Percentiles rank a stretch among this genome's conserved stretches.
Conservation (phyloP, 306 rosid genomes). For the Vigna trinervia region DNA sequence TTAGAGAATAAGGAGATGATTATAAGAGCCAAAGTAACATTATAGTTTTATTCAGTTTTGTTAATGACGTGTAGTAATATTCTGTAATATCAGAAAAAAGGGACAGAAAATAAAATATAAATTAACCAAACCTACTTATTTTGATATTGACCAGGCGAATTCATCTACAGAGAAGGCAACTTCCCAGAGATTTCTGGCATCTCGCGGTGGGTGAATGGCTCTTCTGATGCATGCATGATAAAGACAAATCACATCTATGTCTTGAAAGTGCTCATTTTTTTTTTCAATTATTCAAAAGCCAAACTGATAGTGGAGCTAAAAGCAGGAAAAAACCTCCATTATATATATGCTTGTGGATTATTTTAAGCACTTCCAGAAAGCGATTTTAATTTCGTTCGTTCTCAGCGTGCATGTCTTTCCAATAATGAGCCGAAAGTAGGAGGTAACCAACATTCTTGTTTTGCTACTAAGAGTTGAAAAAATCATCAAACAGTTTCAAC, state of each 20-base stretch:
- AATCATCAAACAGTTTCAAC: too few species aligned
- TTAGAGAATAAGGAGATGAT: background rate
- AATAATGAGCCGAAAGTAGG: conserved; percentile 12
- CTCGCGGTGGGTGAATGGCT: conserved; percentile 16
- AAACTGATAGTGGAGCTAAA: conserved; percentile 25
- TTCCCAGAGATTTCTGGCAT: conserved; percentile 7
- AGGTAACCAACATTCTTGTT: background rate
- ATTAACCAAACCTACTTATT: background rate
- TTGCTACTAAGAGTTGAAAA: background rate
- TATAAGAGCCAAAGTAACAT: background rate
- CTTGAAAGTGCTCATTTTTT: background rate
- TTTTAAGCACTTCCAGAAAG: conserved; percentile 33
- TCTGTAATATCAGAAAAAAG: background rate
- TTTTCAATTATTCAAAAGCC: conserved; percentile 28
- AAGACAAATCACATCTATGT: conserved; percentile 24
- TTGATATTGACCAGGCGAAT: background rate
- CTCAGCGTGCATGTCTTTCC: background rate
- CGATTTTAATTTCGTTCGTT: background rate
- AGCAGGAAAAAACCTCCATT: background rate
- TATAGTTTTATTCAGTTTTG: background rate
- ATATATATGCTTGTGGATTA: background rate
- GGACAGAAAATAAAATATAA: background rate
- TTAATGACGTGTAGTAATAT: background rate
- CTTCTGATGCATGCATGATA: background rate
- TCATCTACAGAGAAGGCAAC: background rate